A percentile compares a stretch with the other conserved stretches of the same genome.
Conservation (phyloP, 345 rosid genomes). For the Punica granatum region DNA sequence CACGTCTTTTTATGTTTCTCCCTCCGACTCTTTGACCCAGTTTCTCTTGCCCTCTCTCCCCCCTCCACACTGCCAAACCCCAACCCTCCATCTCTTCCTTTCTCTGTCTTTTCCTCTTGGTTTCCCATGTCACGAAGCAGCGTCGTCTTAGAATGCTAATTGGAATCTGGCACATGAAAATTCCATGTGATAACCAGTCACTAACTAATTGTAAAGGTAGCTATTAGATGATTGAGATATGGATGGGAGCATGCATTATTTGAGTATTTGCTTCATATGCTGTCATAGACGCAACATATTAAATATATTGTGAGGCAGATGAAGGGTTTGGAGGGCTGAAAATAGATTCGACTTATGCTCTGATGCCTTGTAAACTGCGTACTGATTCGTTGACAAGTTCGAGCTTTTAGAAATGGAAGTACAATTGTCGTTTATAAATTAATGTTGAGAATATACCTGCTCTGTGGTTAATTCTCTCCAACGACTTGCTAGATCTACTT, state of each 20-base stretch:
- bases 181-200: neutral
- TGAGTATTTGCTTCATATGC: neutral
- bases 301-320: neutral
- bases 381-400: neutral
- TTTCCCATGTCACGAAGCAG: neutral
- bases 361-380: neutral
- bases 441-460: neutral
- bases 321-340: neutral
- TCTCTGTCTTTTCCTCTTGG: neutral
- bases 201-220: neutral
- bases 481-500: neutral
- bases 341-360: neutral
- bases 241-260: neutral
- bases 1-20: neutral
- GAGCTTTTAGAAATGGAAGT: neutral
- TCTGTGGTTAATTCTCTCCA: neutral
- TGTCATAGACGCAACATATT: neutral
- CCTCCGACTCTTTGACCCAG: neutral
- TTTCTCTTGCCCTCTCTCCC: neutral
- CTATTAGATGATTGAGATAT: neutral
- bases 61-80: neutral
- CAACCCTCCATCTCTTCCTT: neutral
- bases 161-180: neutral
- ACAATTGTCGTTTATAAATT: neutral
- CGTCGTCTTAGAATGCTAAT: neutral